Conservation (phyloP, 2,329 filamentous ascomycete species). For the Simplicillium aogashimaense region DNA sequence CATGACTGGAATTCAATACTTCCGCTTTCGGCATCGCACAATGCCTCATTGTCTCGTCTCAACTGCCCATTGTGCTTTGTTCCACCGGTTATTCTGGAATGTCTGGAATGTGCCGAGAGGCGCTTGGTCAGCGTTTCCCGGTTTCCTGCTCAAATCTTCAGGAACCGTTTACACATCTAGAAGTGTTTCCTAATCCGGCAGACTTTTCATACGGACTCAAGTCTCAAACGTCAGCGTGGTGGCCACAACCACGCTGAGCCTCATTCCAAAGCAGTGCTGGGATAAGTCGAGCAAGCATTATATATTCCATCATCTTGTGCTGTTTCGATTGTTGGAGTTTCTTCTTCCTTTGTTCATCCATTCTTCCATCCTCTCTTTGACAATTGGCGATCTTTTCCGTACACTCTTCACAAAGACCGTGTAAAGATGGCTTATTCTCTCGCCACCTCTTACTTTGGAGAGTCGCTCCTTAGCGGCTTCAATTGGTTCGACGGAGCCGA, state of each 20-base stretch:
- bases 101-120: no score
- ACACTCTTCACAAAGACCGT: not conserved
- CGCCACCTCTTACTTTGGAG: conserved; percentile 29
- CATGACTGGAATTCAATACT: conserved; percentile 1
- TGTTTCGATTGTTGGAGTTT: not conserved
- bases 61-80: not conserved
- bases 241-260: no score
- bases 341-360: not conserved
- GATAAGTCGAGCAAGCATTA: not conserved
- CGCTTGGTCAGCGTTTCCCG: no score
- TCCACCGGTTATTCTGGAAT: no score
- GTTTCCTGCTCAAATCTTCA: no score
- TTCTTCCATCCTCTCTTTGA: not conserved
- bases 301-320: conserved; percentile 5
- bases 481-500: conserved; percentile 43
- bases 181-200: no score
- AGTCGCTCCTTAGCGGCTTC: conserved; percentile 35
- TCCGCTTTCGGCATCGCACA: conserved; percentile 4
- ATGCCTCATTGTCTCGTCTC: conserved; percentile 1
- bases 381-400: not conserved
- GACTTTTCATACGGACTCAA: no score
- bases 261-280: not conserved
- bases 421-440: conserved; percentile 29
- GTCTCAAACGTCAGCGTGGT: no score
- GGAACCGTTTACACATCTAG: no score